phyloP scores from a whole-genome alignment of 192 early-diverging fungal species.

The Geranomyces michiganensis region DNA sequence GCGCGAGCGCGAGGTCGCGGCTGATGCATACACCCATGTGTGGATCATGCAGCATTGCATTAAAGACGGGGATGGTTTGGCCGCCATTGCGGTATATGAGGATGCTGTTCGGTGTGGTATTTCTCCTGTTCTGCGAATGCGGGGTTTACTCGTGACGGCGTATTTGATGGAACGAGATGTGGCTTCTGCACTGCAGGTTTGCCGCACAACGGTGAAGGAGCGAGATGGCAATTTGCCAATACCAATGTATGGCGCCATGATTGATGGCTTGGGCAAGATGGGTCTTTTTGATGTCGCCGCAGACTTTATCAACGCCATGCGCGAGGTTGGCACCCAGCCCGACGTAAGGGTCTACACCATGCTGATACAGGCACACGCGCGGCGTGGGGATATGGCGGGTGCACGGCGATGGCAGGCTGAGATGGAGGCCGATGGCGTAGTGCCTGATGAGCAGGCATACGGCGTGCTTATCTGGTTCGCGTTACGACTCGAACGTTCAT shows the following conservation, averaged over 20 bases:
- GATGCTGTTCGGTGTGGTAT: neutral
- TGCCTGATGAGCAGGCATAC: constrained; percentile 15
- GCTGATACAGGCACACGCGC: constrained; percentile 27
- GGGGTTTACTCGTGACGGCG: neutral
- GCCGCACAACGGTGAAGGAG: neutral
- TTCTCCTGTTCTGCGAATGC: neutral
- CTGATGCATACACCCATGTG: neutral
- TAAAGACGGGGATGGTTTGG: neutral
- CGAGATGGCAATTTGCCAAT: neutral
- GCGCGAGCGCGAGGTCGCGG: neutral
- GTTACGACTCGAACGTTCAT: neutral
- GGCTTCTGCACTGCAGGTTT: neutral
- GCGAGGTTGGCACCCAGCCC: neutral
- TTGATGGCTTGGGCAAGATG: constrained; percentile 9
- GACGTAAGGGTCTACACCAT: constrained; percentile 4
- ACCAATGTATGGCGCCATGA: neutral
- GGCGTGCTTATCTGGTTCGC: constrained; percentile 24
- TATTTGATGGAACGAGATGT: constrained; percentile 4
- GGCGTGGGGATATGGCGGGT: neutral
- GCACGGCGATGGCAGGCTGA: neutral
- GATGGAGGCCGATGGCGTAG: neutral
- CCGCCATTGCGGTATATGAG: neutral
- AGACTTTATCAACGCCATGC: neutral
- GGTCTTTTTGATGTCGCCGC: constrained; percentile 2
- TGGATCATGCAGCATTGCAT: constrained; percentile 8